Conservation (phyloP, 495 filamentous ascomycete genomes). For the Neurospora tetraspora region DNA sequence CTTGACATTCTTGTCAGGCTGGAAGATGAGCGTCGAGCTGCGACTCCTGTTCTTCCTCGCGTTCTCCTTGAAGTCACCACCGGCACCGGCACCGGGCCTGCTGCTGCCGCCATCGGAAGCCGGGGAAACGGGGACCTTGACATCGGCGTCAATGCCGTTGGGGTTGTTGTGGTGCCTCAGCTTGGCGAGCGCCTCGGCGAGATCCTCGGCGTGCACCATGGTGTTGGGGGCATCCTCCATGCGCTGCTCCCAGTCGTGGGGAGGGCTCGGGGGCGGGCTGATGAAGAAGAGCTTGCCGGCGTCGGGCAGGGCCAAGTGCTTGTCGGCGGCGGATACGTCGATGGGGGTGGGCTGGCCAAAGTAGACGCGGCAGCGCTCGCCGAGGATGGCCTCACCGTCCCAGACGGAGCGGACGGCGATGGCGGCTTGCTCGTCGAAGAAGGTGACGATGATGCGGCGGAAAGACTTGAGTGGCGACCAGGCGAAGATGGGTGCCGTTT, state of each 20-base stretch:
- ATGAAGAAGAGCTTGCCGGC: slow-evolving; percentile 94
- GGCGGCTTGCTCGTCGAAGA: slow-evolving; percentile 62
- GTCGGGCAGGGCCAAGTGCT: slow-evolving; percentile 73
- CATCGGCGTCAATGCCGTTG: slow-evolving; percentile 1
- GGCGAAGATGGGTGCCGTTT: slow-evolving; percentile 62
- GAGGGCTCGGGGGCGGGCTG: slow-evolving; percentile 81
- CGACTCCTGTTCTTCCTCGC: slow-evolving; percentile 22
- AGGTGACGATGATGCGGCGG: slow-evolving; percentile 84
- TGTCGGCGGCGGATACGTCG: slow-evolving; percentile 35
- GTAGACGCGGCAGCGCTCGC: slow-evolving; percentile 67
- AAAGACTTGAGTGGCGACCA: slow-evolving; percentile 91
- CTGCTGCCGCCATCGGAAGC: slow-evolving; percentile 13
- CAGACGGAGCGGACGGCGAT: slow-evolving; percentile 61
- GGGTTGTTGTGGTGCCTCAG: slow-evolving; percentile 40
- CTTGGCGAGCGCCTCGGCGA: slow-evolving; percentile 68
- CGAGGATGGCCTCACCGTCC: slow-evolving; percentile 60
- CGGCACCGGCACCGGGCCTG: not conserved
- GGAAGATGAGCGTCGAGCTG: slow-evolving; percentile 39
- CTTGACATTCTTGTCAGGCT: slow-evolving; percentile 46
- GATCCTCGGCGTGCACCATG: slow-evolving; percentile 81
- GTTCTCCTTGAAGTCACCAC: not conserved
- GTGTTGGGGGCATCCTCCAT: slow-evolving; percentile 90
- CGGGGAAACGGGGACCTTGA: slow-evolving; percentile 19
- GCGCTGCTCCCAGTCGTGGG: slow-evolving; percentile 85
- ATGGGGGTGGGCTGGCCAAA: slow-evolving; percentile 71